A percentile compares a stretch with the other conserved stretches of the same genome.
Conservation (phyloP, 2,329 filamentous ascomycete genomes). For the Fusarium guadeloupense region DNA sequence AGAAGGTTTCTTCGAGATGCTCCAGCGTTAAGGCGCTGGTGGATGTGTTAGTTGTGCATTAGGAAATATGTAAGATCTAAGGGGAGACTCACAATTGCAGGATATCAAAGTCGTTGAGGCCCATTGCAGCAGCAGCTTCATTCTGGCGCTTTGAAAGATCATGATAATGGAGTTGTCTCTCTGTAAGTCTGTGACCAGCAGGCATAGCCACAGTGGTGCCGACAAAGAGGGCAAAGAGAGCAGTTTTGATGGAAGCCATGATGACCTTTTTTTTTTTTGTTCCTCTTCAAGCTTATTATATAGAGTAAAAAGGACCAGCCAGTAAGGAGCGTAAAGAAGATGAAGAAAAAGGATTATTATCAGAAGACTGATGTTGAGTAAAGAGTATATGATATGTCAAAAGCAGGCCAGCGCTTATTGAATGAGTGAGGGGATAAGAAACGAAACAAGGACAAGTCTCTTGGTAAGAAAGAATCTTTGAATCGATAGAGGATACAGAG, state of each 20-base stretch:
- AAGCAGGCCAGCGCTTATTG: conserved; percentile 39
- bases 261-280: conserved; percentile 32
- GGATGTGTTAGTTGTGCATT: background rate
- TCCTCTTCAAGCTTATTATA: background rate
- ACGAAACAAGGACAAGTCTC: conserved; percentile 29
- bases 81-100: conserved; percentile 63
- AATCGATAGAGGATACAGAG: background rate
- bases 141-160: conserved; percentile 61
- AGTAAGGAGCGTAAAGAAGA: conserved; percentile 13
- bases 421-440: conserved; percentile 24
- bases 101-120: conserved; percentile 64
- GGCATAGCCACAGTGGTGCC: conserved; percentile 59
- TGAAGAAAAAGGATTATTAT: conserved; percentile 9
- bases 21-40: conserved; percentile 73
- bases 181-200: conserved; percentile 54
- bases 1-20: conserved; percentile 78
- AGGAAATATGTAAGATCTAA: background rate
- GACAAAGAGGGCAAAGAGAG: conserved; percentile 56
- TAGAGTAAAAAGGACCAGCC: conserved; percentile 37
- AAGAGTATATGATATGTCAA: conserved; percentile 22
- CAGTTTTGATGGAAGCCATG: conserved; percentile 53
- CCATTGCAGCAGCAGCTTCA: conserved; percentile 56
- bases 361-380: conserved; percentile 8
- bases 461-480: conserved; percentile 1
- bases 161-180: conserved; percentile 57